Evolutionary conservation across 148 eudicot species (phyloP).

Genomic region (Drosera capensis): DNA sequence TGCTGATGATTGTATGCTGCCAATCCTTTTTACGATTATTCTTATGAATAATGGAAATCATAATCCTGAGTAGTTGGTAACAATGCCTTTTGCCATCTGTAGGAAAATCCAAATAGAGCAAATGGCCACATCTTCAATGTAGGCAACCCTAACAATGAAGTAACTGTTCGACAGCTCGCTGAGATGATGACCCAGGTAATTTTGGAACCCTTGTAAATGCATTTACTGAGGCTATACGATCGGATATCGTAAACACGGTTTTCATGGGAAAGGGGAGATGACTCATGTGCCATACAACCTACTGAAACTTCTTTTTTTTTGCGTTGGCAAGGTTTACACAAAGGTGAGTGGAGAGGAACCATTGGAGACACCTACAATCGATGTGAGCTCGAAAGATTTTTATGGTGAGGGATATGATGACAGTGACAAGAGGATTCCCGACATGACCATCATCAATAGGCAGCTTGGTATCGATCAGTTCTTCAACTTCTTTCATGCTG

Average conservation of each 20-base stretch:
- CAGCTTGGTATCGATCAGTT: slow-evolving; percentile 56
- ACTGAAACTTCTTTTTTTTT: neutral
- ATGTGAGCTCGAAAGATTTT: slow-evolving; percentile 86
- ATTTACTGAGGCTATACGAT: too few relatives aligned
- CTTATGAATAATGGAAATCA: too few relatives aligned
- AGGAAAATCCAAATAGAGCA: slow-evolving; percentile 97
- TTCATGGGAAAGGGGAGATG: too few relatives aligned
- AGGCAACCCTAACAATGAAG: slow-evolving; percentile 98
- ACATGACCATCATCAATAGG: slow-evolving; percentile 91
- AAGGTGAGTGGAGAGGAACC: slow-evolving; percentile 79
- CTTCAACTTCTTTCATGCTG: neutral
- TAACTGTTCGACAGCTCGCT: slow-evolving; percentile 95
- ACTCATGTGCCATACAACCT: too few relatives aligned
- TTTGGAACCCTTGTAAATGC: too few relatives aligned
- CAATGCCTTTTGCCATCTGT: neutral
- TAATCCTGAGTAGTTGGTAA: too few relatives aligned
- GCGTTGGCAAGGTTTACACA: slow-evolving; percentile 44
- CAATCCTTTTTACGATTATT: too few relatives aligned
- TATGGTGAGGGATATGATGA: slow-evolving; percentile 95
- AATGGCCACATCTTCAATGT: slow-evolving; percentile 97
- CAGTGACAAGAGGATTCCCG: slow-evolving; percentile 97
- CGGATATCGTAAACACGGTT: too few relatives aligned
- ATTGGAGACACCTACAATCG: slow-evolving; percentile 66
- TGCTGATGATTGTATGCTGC: slow-evolving; percentile 76
- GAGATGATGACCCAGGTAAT: slow-evolving; percentile 97